Base-by-base conservation (phyloP, 257 asterid genomes). In the Primulina huaijiensis region DNA sequence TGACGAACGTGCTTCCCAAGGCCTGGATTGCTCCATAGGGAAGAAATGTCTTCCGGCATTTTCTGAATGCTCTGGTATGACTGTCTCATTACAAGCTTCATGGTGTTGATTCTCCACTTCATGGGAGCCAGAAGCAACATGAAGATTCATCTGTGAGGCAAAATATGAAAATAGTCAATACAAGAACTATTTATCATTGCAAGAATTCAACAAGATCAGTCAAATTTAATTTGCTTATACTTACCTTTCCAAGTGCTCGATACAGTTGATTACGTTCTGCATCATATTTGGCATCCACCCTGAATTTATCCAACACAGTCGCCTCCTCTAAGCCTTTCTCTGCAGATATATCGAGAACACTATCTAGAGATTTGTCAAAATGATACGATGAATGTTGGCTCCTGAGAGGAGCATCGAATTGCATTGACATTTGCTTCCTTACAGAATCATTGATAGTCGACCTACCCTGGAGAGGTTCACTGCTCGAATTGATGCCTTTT, bases 41-140 rank as follows among this genome's bases (percentile, higher is more conserved):
- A 92, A 86, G 84, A 89, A 81, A 67, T 35, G 83, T 64, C 84
- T 83, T 77, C 83, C 92, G 6, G 84, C 75, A 64, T 77, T 77
- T 64, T 76, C 82, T 6, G 73, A 52, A 56, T 40, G 21, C 64
- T 72, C 64, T 5, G 70, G 69, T 62, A 67, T 52, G 69, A 68
- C 62, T 37, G 75, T 30, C 62, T 72, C 73, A 29, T 73, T 67
- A 74, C 69, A 30, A 71, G 72, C 75, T 82, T 70, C 79, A n/a
- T 50, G 69, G 19, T 1, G 60, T 31, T 40, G 80, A 58, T 69
- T 74, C 40, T 72, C 81, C 73, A 55, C 57, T 50, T 50, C 57
- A 50, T 16, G 57, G 21, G 57, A 50, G 21, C 57, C 21, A 16
- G 57, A 73, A 68, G 77, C 69, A 60, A 71, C 56, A 21, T 72